Percentiles rank a stretch among this genome's conserved stretches.
These are phyloP conservation scores for Simplicillium sp. DNA, from an alignment of 2,329 filamentous ascomycete species.

Conservation along the genomic window DNA sequence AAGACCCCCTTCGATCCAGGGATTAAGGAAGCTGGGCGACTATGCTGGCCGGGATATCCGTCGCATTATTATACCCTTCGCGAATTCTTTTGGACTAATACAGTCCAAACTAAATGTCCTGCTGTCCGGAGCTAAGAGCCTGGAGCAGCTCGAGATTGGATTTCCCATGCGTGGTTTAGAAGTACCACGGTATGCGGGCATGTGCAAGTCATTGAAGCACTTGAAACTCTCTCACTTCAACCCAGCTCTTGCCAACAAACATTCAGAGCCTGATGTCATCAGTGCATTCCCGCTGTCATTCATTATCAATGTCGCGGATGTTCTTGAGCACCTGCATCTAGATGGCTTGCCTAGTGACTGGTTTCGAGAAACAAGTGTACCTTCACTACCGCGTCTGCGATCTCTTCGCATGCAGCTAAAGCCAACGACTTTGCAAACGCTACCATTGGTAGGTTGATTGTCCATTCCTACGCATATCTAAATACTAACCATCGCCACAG, in stretches of 20 bases:
- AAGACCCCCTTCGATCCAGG: conserved; percentile 13
- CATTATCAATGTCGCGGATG: conserved; percentile 10
- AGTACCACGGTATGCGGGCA: conserved; percentile 2
- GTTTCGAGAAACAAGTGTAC: conserved; percentile 6
- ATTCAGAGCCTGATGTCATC: conserved; percentile 1
- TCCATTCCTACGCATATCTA: conserved; percentile 2
- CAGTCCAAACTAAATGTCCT: conserved; percentile 18
- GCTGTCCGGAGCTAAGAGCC: conserved; percentile 13
- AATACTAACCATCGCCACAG: conserved; percentile 9
- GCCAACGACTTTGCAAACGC: conserved; percentile 14
- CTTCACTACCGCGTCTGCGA: conserved; percentile 11
- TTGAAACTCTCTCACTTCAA: conserved; percentile 1
- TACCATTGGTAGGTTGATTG: too few relatives aligned
- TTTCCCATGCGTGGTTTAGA: conserved; percentile 1
- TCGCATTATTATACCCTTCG: conserved; percentile 16
- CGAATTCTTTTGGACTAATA: conserved; percentile 16
- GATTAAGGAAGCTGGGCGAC: conserved; percentile 18
- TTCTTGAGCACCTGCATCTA: conserved; percentile 15
- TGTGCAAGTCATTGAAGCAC: conserved; percentile 5
- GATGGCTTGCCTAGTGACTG: conserved; percentile 11
- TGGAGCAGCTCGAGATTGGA: conserved; percentile 18
- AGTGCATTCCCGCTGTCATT: conserved; percentile 14
- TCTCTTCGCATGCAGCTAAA: conserved; percentile 1
- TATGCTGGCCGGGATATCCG: conserved; percentile 21
- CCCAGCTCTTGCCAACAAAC: background rate